phyloP scores from a whole-genome alignment of 768 basidiomycete species.

The Leucocoprinus birnbaumii region DNA sequence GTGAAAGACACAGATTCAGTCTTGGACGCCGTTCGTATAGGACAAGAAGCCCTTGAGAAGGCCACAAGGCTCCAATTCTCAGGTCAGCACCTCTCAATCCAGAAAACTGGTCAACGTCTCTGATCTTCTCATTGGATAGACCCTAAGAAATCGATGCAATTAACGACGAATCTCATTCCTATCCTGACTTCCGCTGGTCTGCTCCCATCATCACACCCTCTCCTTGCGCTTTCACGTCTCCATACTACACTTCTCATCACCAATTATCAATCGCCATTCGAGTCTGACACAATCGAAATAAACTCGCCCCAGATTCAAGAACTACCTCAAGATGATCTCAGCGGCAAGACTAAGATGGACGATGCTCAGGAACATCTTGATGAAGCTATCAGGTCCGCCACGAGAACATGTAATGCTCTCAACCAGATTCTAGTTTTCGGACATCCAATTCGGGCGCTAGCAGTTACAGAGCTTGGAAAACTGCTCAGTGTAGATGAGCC shows the following conservation, averaged over 20 bases:
- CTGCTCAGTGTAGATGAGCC: slow-evolving; percentile 79
- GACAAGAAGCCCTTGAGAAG: slow-evolving; percentile 74
- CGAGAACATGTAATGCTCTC: slow-evolving; percentile 52
- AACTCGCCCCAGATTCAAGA: slow-evolving; percentile 22
- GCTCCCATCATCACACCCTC: slow-evolving; percentile 70
- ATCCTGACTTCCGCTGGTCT: slow-evolving; percentile 58
- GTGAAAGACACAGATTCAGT: slow-evolving; percentile 50
- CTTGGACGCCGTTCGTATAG: slow-evolving; percentile 63
- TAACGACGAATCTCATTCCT: slow-evolving; percentile 64
- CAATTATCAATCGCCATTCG: slow-evolving; percentile 32
- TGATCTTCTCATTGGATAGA: slow-evolving; percentile 36
- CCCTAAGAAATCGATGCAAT: slow-evolving; percentile 48
- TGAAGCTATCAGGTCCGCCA: slow-evolving; percentile 55
- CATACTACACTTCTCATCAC: slow-evolving; percentile 65
- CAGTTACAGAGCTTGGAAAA: slow-evolving; percentile 79
- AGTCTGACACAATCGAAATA: slow-evolving; percentile 19
- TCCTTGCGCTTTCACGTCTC: slow-evolving; percentile 71
- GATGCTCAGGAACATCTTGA: slow-evolving; percentile 56
- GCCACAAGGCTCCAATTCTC: slow-evolving; percentile 58
- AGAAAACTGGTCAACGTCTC: not conserved
- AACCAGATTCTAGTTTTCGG: slow-evolving; percentile 50
- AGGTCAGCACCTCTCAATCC: slow-evolving; percentile 38
- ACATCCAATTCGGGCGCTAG: slow-evolving; percentile 77
- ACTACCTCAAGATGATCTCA: not conserved
- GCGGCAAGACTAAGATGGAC: slow-evolving; percentile 4